phyloP scores from a whole-genome alignment of 345 rosid genomes.

The Citrus australasica region DNA sequence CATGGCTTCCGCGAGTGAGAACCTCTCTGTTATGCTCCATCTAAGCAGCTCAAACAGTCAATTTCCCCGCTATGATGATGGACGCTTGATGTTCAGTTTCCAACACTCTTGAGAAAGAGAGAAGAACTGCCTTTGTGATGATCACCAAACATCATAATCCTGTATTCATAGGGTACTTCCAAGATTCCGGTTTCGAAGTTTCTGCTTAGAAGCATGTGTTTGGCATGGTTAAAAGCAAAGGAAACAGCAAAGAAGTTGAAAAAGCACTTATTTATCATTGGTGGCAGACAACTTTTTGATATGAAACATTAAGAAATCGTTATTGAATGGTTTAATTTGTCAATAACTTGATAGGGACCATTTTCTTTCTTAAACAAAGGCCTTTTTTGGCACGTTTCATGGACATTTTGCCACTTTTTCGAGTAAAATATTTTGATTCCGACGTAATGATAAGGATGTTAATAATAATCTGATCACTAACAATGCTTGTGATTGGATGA shows the following conservation, averaged over 20 bases:
- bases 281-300: background rate
- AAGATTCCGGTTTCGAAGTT: no score
- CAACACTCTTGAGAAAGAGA: background rate
- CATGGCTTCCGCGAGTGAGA: background rate
- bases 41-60: background rate
- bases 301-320: background rate
- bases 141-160: background rate
- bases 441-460: background rate
- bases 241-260: background rate
- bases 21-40: slow-evolving; percentile 2
- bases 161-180: background rate
- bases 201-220: no score
- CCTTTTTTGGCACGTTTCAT: background rate
- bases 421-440: no score
- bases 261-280: no score
- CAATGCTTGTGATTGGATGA: background rate
- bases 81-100: background rate
- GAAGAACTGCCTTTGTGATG: background rate
- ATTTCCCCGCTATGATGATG: background rate
- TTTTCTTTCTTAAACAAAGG: background rate
- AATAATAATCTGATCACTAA: background rate
- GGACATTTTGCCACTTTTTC: no score
- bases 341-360: background rate
- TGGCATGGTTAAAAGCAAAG: background rate
- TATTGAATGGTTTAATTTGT: background rate